phyloP scores from a whole-genome alignment of 805 yeast genomes.

The Debaryomyces hansenii region DNA sequence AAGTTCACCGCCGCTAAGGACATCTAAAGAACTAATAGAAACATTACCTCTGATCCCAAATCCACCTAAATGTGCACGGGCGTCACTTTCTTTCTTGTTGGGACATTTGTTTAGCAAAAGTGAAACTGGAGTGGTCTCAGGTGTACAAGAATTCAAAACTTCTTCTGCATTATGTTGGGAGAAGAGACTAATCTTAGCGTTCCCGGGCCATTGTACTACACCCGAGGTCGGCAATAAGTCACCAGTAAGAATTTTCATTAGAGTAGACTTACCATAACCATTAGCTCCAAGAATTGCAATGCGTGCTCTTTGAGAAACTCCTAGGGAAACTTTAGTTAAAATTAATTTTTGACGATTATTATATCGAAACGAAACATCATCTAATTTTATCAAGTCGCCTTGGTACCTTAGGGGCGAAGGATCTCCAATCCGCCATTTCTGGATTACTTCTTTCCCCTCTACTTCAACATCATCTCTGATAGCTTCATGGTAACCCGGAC shows the following conservation, averaged over 20 bases:
- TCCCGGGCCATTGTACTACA: slow-evolving; percentile 1
- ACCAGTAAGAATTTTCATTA: slow-evolving; percentile 86
- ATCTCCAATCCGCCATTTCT: background rate
- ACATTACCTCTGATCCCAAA: background rate
- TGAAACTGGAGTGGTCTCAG: background rate
- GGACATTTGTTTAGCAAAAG: background rate
- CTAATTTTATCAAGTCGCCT: background rate
- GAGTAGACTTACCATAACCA: slow-evolving; percentile 53
- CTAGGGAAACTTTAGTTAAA: background rate
- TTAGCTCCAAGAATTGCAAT: slow-evolving; percentile 19
- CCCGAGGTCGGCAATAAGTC: background rate
- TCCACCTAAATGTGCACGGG: background rate
- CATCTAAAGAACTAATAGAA: background rate
- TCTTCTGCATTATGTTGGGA: slow-evolving; percentile 1
- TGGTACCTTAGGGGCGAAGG: slow-evolving; percentile 1
- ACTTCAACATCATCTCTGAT: background rate
- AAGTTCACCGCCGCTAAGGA: background rate
- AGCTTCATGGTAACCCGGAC: slow-evolving; percentile 1
- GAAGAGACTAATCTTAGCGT: slow-evolving; percentile 1
- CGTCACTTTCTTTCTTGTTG: background rate
- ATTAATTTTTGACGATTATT: background rate
- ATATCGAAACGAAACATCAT: slow-evolving; percentile 1
- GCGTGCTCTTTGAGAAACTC: slow-evolving; percentile 10
- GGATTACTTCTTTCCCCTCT: background rate
- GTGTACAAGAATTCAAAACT: background rate